Evolutionary conservation across 2,329 filamentous ascomycete species (phyloP), one percentile per base, ranked within the genome.

Genomic region (Coniochaeta sp.): DNA sequence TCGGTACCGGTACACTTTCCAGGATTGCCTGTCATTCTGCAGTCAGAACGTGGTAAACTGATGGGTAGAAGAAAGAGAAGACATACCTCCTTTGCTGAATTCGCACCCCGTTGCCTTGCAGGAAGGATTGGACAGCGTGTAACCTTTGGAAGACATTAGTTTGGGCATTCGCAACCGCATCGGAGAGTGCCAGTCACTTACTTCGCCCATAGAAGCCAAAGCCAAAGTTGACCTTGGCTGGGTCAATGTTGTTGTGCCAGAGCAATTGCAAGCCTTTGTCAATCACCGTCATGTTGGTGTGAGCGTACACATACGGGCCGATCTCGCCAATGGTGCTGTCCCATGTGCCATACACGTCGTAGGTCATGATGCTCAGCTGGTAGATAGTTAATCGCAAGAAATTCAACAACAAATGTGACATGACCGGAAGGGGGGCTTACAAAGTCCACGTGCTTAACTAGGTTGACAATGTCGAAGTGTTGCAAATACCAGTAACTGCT

Each of bases 241-340:
- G 67, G 3, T 63, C 52, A 18, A 81, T 63, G 24, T 69, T 57
- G 30, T 66, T 71, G 6, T 71, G 64, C 74, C 76, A 79, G 3
- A 81, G 58, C 0, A 79, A 67, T 1, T 76, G 66, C 0, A 77
- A 51, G 0, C 61, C 62, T 0, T 55, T 20, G 2, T 71, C 58
- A 28, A 76, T 74, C 55, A 77, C 73, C 0, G 71, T 74, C 7
- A 77, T 45, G 55, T 78, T 76, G 1, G 72, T 74, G 52, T 77
- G 74, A 0, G 64, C 56, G n/a, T 64, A 58, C 9, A 72, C 57
- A 14, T 61, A 59, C 0, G 59, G 31, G 1, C 70, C 71, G 5
- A 59, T 58, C 13, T 1, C 53, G 30, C 55, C 46, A 32, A 46
- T 53, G 1, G 32, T 12, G 9, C 42, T 35, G 50, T 74, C 71